A percentile compares a stretch with the other conserved stretches of the same genome.
These are phyloP conservation scores for Paramyrothecium roridum DNA, from an alignment of 2,329 filamentous ascomycete genomes.

Conservation along the genomic window DNA sequence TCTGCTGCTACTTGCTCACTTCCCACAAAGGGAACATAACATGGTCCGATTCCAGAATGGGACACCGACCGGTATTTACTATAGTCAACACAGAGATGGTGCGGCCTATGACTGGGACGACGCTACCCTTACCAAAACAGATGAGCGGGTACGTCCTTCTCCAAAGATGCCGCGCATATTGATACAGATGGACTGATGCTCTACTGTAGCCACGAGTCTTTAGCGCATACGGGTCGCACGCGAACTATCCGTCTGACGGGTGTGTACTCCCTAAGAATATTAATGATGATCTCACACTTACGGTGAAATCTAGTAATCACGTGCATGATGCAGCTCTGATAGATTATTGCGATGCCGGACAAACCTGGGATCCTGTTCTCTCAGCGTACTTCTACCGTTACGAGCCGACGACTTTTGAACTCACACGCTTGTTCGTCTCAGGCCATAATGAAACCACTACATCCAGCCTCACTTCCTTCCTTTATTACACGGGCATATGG, in stretches of 20 bases:
- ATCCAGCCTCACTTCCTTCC: constrained; percentile 21
- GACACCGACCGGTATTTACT: constrained; percentile 20
- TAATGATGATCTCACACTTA: neutral
- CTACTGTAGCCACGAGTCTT: constrained; percentile 20
- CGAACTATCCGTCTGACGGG: constrained; percentile 23
- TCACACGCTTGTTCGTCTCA: constrained; percentile 12
- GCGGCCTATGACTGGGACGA: constrained; percentile 20
- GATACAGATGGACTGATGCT: neutral
- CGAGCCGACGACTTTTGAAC: constrained; percentile 10
- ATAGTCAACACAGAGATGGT: constrained; percentile 22
- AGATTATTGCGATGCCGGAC: constrained; percentile 24
- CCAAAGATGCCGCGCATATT: neutral
- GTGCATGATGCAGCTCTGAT: constrained; percentile 22
- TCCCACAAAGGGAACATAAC: constrained; percentile 23
- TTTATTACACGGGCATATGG: constrained; percentile 26
- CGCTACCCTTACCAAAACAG: constrained; percentile 8
- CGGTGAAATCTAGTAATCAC: constrained; percentile 13
- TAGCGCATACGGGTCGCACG: constrained; percentile 26
- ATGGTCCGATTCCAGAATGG: constrained; percentile 25
- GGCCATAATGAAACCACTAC: neutral
- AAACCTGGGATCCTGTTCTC: constrained; percentile 23
- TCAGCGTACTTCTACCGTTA: constrained; percentile 26
- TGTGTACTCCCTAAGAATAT: constrained; percentile 6
- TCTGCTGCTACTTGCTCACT: neutral
- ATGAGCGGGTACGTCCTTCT: constrained; percentile 17